These are phyloP conservation scores for Acacia acuminata DNA, from an alignment of 306 rosid genomes.

Conservation along the genomic window DNA sequence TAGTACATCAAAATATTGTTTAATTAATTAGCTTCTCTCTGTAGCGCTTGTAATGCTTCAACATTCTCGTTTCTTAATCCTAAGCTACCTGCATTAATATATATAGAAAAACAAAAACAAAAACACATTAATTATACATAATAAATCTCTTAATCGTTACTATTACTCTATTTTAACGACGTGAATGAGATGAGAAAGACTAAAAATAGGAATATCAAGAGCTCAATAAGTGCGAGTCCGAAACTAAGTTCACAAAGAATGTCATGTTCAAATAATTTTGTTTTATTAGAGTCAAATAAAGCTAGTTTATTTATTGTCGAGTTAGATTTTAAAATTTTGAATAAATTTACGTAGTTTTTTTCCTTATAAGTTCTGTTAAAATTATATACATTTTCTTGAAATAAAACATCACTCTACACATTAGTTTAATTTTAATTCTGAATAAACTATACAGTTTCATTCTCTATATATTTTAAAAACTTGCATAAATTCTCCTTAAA, in stretches of 20 bases:
- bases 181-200: too few relatives aligned
- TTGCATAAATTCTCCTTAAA: too few relatives aligned
- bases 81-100: background rate
- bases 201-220: too few relatives aligned
- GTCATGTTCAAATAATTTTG: too few relatives aligned
- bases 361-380: background rate
- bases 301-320: background rate
- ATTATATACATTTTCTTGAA: background rate
- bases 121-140: too few relatives aligned
- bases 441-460: too few relatives aligned
- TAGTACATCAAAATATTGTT: too few relatives aligned
- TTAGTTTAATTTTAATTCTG: background rate
- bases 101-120: background rate
- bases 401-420: background rate
- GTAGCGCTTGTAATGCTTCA: background rate
- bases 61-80: background rate
- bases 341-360: background rate
- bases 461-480: too few relatives aligned
- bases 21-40: background rate
- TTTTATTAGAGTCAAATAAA: background rate
- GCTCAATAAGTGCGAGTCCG: background rate
- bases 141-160: too few relatives aligned
- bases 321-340: background rate
- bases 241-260: background rate
- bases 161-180: background rate